Base-by-base conservation (phyloP, 2,329 filamentous ascomycete genomes). In the Cercospora beticola region DNA sequence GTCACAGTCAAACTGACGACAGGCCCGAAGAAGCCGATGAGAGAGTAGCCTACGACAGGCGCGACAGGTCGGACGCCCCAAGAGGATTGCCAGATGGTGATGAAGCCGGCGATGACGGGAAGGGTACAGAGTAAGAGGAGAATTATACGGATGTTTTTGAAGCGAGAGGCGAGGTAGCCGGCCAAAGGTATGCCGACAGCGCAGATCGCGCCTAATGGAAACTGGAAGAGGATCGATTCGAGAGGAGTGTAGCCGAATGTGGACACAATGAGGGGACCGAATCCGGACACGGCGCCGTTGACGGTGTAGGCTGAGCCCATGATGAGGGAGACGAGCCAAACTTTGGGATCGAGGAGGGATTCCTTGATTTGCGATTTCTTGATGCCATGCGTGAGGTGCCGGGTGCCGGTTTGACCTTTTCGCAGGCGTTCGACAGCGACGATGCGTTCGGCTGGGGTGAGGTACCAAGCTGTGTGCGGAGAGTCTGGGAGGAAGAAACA, bases 331-430 rank as follows among this genome's bases (percentile, higher is more conserved):
- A 71, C 30, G 3, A 70, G 56, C 85, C 86, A 89, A 0, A 86
- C 87, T 75, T 89, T 89, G 18, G 81, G 72, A 68, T 89, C 88
- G 0, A 82, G 69, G 9, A 85, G 75, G 0, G 86, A 81, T 72
- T 90, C 88, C 57, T 80, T 77, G 3, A 87, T 81, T 68, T 85
- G 83, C 2, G 81, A 77, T 83, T 82, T 84, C 71, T 85, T 84
- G 21, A 62, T 62, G 33, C 43, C n/a, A 14, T 62, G 46, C 0
- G 46, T 52, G 21, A 52, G 36, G 2, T 62, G 36, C 1, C 59
- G 59, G 8, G 43, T 40, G 23, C 59, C 59, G 16, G 59, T 62
- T 28, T 62, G 59, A 1, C 59, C 59, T 30, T 49, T 62, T 9
- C 59, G 31, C 2, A 62, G 23, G 5, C 59, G 59, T 40, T 62